Evolutionary conservation across 257 asterid species (phyloP), one percentile per base, ranked within the genome.

Genomic region (Petrea volubilis): DNA sequence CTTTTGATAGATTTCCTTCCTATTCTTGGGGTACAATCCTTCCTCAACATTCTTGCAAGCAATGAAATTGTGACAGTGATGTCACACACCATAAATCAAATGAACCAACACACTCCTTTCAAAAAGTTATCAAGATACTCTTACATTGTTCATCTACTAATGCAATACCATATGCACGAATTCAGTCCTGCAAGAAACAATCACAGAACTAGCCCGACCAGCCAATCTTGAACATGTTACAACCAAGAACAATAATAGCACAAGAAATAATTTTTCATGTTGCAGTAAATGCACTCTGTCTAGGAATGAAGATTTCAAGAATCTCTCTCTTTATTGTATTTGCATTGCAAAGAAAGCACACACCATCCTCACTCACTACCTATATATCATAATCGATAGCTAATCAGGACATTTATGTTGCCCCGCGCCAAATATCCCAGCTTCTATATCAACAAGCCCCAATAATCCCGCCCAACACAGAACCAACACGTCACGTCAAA

Each of bases 281-380:
- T 40, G 24, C 56, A 67, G 12, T 50, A 53, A 33, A 20, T 18
- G 24, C 60, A 27, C 31, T 52, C 67, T 9, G 15, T 11, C 46
- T 14, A 38, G 28, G 34, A 23, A 7, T 11, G 33, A 23, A 12
- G 7, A 29, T 60, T 8, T 56, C 47, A 47, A 13, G 23, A 64
- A 43, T 59, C 29, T 11, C 60, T 8, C 27, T 21, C 40, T 34
- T 33, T 13, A 60, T 44, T 29, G 28, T 64, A 69, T 13, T 44
- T 70, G 49, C 75, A 81, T 53, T 29, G 38, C 17, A 53, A 28
- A 58, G 36, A 6, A 58, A 73, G 60, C n/a, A 62, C 70, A 44
- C 24, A 29, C 21, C 5, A 24, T n/a, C 44, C 53, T 47, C 61
- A 60, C 34, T 46, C 29, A 14, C 25, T 8, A 21, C 50, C 44